Evolutionary conservation across 225 moss, liverwort and hornwort genomes (phyloP).

Genomic region (Climacium dendroides): DNA sequence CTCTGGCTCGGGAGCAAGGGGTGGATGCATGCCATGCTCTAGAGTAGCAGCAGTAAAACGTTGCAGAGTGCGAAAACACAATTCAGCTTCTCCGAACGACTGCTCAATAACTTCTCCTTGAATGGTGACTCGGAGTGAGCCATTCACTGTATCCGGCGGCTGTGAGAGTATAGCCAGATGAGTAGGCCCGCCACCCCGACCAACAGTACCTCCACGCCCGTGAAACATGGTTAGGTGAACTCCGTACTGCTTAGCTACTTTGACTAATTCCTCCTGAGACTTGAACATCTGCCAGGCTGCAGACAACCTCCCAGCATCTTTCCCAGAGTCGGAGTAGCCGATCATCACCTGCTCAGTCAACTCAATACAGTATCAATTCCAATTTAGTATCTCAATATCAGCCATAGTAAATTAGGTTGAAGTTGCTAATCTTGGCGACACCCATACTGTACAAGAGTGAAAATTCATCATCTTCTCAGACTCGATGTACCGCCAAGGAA

Average conservation of each 20-base stretch:
- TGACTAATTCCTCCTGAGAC: constrained; percentile 84
- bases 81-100: constrained; percentile 81
- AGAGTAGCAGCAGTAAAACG: constrained; percentile 90
- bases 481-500: background rate
- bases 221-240: constrained; percentile 90
- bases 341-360: constrained; percentile 56
- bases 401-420: background rate
- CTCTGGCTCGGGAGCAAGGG: constrained; percentile 58
- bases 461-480: background rate
- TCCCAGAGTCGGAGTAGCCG: constrained; percentile 96
- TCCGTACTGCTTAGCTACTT: constrained; percentile 78
- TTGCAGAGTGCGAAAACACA: constrained; percentile 85
- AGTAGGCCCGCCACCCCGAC: constrained; percentile 92
- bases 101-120: constrained; percentile 98
- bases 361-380: background rate
- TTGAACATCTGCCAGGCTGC: constrained; percentile 99
- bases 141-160: constrained; percentile 92
- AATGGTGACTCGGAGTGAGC: constrained; percentile 85
- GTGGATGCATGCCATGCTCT: constrained; percentile 95
- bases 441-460: background rate
- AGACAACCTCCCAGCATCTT: constrained; percentile 90
- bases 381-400: background rate
- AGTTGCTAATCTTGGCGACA: background rate
- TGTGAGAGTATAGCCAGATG: constrained; percentile 95
- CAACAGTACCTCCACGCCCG: constrained; percentile 94